phyloP scores from a whole-genome alignment of 163 green algal genomes.

The Scenedesmus sp. region DNA sequence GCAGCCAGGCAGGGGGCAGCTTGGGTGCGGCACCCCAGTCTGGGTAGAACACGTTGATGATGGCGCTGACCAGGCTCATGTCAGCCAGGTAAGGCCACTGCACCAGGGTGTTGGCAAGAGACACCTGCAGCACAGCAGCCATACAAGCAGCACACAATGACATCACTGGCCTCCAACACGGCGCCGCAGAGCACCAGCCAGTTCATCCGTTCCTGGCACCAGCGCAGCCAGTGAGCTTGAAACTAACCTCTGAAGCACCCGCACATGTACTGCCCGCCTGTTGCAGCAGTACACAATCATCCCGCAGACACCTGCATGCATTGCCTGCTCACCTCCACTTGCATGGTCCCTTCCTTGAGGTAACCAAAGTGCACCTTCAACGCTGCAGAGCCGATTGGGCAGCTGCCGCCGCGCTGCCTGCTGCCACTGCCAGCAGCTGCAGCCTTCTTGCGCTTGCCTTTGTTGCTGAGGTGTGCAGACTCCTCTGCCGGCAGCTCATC shows the following conservation, averaged over 20 bases:
- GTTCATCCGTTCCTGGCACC: not conserved
- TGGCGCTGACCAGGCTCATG: conserved; percentile 73
- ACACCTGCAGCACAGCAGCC: conserved; percentile 27
- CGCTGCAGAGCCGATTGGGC: not conserved
- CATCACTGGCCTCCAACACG: not conserved
- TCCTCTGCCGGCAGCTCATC: conserved; percentile 63
- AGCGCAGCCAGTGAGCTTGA: not conserved
- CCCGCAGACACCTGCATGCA: not conserved
- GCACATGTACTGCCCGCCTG: not conserved
- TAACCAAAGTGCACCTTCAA: conserved; percentile 75
- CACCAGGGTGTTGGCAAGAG: conserved; percentile 66
- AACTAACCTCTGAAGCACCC: not conserved
- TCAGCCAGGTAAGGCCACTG: conserved; percentile 91
- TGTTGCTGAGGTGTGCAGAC: conserved; percentile 58
- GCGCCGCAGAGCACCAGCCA: not conserved
- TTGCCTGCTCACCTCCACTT: conserved; percentile 71
- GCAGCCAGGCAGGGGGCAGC: conserved; percentile 43
- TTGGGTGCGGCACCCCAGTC: conserved; percentile 56
- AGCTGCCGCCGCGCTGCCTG: not conserved
- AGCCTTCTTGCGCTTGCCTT: conserved; percentile 17
- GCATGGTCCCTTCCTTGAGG: conserved; percentile 78
- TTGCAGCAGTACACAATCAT: too few relatives aligned
- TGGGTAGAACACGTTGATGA: conserved; percentile 71
- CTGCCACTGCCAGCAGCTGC: not conserved
- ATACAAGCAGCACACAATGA: not conserved